Evolutionary conservation across 768 basidiomycete species (phyloP).

Genomic region (Megacollybia marginata): DNA sequence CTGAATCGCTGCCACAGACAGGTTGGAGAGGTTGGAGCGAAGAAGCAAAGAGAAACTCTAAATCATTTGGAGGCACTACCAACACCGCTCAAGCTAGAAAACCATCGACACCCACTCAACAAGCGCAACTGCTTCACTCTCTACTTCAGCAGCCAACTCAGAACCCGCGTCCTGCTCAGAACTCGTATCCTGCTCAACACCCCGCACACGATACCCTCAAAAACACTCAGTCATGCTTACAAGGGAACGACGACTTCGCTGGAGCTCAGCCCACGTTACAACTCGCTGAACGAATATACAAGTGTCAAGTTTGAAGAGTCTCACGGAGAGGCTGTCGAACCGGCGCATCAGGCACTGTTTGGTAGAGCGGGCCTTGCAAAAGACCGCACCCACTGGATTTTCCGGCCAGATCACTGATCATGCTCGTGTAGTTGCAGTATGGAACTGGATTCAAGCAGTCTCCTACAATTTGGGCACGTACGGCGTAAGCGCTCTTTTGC

Average conservation of each 20-base stretch:
- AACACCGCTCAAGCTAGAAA: neutral
- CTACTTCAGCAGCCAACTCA: too few relatives aligned
- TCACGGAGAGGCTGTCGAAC: constrained; percentile 42
- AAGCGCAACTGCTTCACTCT: too few relatives aligned
- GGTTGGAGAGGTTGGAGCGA: constrained; percentile 22
- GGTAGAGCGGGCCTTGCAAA: constrained; percentile 44
- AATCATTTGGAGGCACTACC: constrained; percentile 37
- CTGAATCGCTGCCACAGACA: constrained; percentile 10
- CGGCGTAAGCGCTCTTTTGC: constrained; percentile 36
- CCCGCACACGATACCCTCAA: too few relatives aligned
- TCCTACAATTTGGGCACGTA: constrained; percentile 47
- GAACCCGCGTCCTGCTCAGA: too few relatives aligned
- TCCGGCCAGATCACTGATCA: constrained; percentile 61
- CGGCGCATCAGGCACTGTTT: constrained; percentile 52
- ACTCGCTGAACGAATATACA: constrained; percentile 39
- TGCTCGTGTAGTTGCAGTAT: constrained; percentile 42
- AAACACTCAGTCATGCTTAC: too few relatives aligned
- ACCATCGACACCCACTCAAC: too few relatives aligned
- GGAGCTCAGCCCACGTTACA: constrained; percentile 28
- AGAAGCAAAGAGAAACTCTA: constrained; percentile 26
- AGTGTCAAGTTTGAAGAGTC: constrained; percentile 52
- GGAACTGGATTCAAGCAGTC: constrained; percentile 54
- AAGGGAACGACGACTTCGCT: too few relatives aligned
- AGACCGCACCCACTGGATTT: constrained; percentile 64
- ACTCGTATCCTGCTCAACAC: too few relatives aligned